Evolutionary conservation across 176 grass and related monocot species (phyloP).

Genomic region (Oryza glaberrima): DNA sequence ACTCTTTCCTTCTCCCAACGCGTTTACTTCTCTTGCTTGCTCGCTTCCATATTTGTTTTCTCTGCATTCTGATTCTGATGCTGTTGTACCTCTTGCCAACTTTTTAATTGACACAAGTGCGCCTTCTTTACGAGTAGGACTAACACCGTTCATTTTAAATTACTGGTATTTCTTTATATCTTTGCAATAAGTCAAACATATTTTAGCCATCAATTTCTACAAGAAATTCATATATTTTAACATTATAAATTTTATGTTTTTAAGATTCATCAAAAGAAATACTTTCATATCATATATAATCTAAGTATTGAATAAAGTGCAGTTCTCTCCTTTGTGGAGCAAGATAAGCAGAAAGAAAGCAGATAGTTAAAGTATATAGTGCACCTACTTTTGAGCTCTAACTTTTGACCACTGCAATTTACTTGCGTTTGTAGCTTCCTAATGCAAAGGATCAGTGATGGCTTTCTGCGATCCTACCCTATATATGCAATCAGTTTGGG

Average conservation of each 20-base stretch:
- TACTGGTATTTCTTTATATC: too few relatives aligned
- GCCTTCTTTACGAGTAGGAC: not conserved
- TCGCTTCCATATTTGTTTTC: not conserved
- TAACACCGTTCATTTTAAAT: too few relatives aligned
- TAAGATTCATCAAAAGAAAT: too few relatives aligned
- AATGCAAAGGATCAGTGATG: not conserved
- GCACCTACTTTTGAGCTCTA: constrained; percentile 28
- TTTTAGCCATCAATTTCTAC: too few relatives aligned
- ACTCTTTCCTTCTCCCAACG: constrained; percentile 42
- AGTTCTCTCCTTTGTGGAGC: not conserved
- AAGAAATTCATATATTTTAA: too few relatives aligned
- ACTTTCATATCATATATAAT: too few relatives aligned
- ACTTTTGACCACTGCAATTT: constrained; percentile 15
- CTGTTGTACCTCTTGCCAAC: constrained; percentile 31
- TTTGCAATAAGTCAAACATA: too few relatives aligned
- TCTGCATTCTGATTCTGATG: constrained; percentile 19
- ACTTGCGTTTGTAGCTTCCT: constrained; percentile 31
- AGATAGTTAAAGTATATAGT: not conserved
- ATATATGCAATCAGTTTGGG: not conserved
- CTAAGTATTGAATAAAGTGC: not conserved
- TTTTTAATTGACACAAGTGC: not conserved
- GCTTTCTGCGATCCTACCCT: not conserved
- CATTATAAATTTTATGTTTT: too few relatives aligned
- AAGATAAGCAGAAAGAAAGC: not conserved
- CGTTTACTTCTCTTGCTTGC: constrained; percentile 33